phyloP scores from a whole-genome alignment of 1,284 basidiomycete genomes.

The Apiotrichum veenhuisii region DNA sequence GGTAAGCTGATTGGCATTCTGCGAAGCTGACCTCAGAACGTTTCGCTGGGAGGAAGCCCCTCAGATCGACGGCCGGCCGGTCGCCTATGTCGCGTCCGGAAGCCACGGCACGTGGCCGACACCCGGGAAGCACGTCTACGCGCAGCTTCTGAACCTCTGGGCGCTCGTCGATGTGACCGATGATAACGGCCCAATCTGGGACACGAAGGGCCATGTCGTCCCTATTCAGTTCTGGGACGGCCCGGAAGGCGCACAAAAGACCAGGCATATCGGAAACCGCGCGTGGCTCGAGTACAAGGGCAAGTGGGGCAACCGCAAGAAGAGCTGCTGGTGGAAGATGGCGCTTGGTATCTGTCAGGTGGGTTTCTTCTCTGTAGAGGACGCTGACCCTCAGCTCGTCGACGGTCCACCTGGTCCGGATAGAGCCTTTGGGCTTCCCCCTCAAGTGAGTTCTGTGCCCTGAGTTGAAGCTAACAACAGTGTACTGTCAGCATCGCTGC shows the following conservation, averaged over 20 bases:
- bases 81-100: constrained; percentile 43
- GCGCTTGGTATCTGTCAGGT: constrained; percentile 37
- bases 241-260: constrained; percentile 16
- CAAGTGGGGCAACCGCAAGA: constrained; percentile 38
- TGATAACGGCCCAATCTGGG: constrained; percentile 44
- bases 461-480: constrained; percentile 13
- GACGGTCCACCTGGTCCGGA: constrained; percentile 42
- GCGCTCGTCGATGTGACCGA: constrained; percentile 42
- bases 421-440: constrained; percentile 33
- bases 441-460: constrained; percentile 25
- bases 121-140: constrained; percentile 43
- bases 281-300: constrained; percentile 43
- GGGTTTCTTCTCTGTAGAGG: background rate
- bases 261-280: constrained; percentile 25
- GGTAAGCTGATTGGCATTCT: constrained; percentile 20
- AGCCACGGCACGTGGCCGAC: constrained; percentile 45
- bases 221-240: constrained; percentile 39
- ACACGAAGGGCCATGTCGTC: constrained; percentile 38
- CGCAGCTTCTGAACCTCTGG: constrained; percentile 30
- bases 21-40: constrained; percentile 28
- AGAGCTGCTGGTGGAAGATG: constrained; percentile 41
- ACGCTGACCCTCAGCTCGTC: constrained; percentile 15
- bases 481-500: constrained; percentile 30
- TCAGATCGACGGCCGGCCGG: constrained; percentile 29
- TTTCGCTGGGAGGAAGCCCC: constrained; percentile 40